Evolutionary conservation across 768 basidiomycete genomes (phyloP).

Genomic region (Hemileccinum impolitum): DNA sequence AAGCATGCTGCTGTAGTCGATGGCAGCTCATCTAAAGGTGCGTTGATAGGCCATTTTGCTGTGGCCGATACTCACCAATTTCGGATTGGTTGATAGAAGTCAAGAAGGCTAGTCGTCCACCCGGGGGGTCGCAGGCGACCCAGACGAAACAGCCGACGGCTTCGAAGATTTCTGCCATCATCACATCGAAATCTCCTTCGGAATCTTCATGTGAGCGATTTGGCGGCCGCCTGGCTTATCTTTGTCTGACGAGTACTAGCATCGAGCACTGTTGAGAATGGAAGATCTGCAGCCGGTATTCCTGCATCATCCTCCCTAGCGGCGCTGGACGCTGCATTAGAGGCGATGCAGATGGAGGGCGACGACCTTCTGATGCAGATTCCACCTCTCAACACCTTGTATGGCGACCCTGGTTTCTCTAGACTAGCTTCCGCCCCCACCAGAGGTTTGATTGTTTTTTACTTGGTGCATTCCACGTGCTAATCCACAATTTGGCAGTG

Average conservation of each 20-base stretch:
- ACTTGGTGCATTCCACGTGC: not conserved
- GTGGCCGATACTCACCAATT: not conserved
- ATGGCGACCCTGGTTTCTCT: not conserved
- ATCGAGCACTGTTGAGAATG: not conserved
- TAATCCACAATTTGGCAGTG: not conserved
- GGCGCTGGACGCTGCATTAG: conserved; percentile 11
- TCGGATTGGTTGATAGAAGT: conserved; percentile 6
- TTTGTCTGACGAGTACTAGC: conserved; percentile 4
- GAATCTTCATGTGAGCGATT: conserved; percentile 7
- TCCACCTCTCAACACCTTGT: not conserved
- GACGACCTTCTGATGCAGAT: conserved; percentile 4
- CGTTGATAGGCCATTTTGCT: not conserved
- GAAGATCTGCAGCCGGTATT: not conserved
- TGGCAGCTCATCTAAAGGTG: conserved; percentile 5
- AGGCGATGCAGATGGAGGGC: conserved; percentile 1
- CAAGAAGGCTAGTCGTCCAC: conserved; percentile 4
- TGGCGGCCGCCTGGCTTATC: not conserved
- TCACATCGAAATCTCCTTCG: not conserved
- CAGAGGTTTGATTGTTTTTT: not conserved
- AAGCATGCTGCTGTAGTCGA: not conserved
- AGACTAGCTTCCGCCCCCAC: not conserved
- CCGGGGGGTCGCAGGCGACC: conserved; percentile 15
- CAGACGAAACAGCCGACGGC: conserved; percentile 5
- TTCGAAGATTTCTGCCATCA: not conserved
- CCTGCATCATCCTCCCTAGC: conserved; percentile 9